These are phyloP conservation scores for Grigorovia jiainica DNA, from an alignment of 805 yeast species.

Conservation along the genomic window DNA sequence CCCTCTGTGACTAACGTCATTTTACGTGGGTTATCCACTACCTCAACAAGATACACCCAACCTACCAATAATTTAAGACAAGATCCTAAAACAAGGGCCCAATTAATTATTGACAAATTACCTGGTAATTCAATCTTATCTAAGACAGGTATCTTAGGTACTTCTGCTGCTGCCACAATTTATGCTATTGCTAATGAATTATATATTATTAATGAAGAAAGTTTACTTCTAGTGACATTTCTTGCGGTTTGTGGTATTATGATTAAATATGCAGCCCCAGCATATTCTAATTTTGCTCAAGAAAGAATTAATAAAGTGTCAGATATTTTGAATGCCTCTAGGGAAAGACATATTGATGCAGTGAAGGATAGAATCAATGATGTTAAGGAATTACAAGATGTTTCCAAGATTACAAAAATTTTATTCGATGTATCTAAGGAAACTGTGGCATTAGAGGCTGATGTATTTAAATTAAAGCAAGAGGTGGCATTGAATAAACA, in stretches of 20 bases:
- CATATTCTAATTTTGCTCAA: constrained; percentile 90
- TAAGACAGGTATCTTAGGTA: constrained; percentile 92
- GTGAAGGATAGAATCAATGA: constrained; percentile 86
- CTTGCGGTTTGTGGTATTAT: constrained; percentile 62
- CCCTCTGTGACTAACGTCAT: constrained; percentile 14
- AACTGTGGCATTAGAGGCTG: constrained; percentile 92
- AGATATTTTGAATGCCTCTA: constrained; percentile 75
- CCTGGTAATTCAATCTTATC: constrained; percentile 86
- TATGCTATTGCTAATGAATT: constrained; percentile 92
- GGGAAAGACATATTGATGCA: constrained; percentile 83
- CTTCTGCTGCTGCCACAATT: constrained; percentile 87
- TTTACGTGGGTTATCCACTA: constrained; percentile 50
- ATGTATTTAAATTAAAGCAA: constrained; percentile 89
- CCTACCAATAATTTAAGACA: neutral
- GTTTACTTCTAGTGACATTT: constrained; percentile 75
- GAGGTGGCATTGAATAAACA: constrained; percentile 75
- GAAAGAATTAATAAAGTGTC: constrained; percentile 74
- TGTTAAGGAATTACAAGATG: constrained; percentile 84
- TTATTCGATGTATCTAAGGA: constrained; percentile 92
- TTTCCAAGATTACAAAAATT: constrained; percentile 82
- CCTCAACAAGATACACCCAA: constrained; percentile 9
- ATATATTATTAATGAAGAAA: constrained; percentile 89
- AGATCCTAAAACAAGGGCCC: constrained; percentile 88
- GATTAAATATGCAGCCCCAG: constrained; percentile 87
- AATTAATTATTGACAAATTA: constrained; percentile 78